phyloP scores from a whole-genome alignment of 768 basidiomycete genomes.

The Fomitopsis serialis region DNA sequence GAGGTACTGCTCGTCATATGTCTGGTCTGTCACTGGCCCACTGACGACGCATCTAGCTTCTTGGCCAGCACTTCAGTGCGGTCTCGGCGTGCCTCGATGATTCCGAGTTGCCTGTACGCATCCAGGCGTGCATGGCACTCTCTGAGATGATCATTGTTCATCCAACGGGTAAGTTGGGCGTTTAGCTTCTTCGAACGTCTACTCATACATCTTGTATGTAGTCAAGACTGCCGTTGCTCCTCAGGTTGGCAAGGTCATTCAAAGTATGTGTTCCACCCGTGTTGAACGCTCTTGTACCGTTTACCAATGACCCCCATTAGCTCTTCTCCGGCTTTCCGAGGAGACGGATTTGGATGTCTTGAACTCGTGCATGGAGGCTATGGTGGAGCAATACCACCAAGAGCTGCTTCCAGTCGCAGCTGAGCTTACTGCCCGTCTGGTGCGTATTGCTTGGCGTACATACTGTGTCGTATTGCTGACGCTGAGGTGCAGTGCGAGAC shows the following conservation, averaged over 20 bases:
- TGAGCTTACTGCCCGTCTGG: slow-evolving; percentile 72
- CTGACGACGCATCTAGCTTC: slow-evolving; percentile 43
- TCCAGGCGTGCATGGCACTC: slow-evolving; percentile 77
- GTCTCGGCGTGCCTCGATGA: slow-evolving; percentile 71
- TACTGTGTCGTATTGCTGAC: background rate
- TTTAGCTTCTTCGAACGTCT: background rate
- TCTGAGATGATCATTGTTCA: slow-evolving; percentile 68
- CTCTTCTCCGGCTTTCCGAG: slow-evolving; percentile 84
- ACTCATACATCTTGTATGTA: slow-evolving; percentile 18
- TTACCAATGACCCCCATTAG: slow-evolving; percentile 28
- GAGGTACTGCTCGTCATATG: slow-evolving; percentile 37
- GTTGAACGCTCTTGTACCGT: background rate
- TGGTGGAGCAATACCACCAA: slow-evolving; percentile 82
- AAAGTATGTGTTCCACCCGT: slow-evolving; percentile 41
- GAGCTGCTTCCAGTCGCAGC: slow-evolving; percentile 83
- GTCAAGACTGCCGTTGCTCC: slow-evolving; percentile 68
- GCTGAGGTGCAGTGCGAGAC: slow-evolving; percentile 58
- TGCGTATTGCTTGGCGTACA: slow-evolving; percentile 30
- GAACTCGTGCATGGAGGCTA: slow-evolving; percentile 76
- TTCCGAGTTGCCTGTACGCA: slow-evolving; percentile 73
- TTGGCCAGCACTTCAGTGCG: slow-evolving; percentile 59
- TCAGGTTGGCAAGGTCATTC: slow-evolving; percentile 82
- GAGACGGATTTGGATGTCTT: slow-evolving; percentile 87
- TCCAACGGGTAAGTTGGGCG: slow-evolving; percentile 46
- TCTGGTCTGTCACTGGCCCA: background rate